Evolutionary conservation across 2,329 filamentous ascomycete genomes (phyloP).

Genomic region (Fulvia fulva): DNA sequence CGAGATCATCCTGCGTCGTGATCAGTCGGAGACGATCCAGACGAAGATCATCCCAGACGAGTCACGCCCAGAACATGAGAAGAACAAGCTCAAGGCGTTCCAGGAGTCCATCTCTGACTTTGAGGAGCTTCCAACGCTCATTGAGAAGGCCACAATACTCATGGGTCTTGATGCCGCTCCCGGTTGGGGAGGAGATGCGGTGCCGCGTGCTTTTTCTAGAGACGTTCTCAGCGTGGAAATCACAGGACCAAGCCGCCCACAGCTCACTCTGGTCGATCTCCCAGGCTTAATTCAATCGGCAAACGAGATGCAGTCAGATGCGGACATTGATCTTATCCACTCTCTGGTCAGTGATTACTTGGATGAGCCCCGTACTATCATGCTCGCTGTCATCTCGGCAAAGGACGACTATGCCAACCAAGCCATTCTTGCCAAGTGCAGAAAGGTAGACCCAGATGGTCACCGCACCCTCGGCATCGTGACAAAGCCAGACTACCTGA

Average conservation of each 20-base stretch:
- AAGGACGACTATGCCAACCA: conserved; percentile 54
- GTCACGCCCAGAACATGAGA: conserved; percentile 21
- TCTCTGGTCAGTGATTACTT: no score
- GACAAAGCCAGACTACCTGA: conserved; percentile 53
- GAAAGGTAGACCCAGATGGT: conserved; percentile 44
- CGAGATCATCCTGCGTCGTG: conserved; percentile 53
- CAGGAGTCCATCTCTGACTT: conserved; percentile 33
- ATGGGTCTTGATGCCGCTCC: conserved; percentile 46
- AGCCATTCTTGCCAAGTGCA: conserved; percentile 49
- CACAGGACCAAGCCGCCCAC: conserved; percentile 40
- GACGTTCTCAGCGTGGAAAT: conserved; percentile 49
- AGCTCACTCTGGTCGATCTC: conserved; percentile 34
- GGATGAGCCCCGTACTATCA: conserved; percentile 49
- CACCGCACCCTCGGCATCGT: conserved; percentile 55
- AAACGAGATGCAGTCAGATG: conserved; percentile 30
- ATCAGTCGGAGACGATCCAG: conserved; percentile 13
- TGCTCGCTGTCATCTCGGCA: conserved; percentile 36
- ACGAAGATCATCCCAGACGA: conserved; percentile 30
- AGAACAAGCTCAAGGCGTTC: conserved; percentile 32
- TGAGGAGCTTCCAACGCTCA: conserved; percentile 45
- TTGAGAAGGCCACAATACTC: conserved; percentile 48
- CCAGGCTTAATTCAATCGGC: conserved; percentile 38
- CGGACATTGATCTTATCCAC: no score
- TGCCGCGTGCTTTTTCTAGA: conserved; percentile 42
- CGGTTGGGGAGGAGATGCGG: no score